These are phyloP conservation scores for Imleria badia DNA, from an alignment of 768 basidiomycete genomes.

Conservation along the genomic window DNA sequence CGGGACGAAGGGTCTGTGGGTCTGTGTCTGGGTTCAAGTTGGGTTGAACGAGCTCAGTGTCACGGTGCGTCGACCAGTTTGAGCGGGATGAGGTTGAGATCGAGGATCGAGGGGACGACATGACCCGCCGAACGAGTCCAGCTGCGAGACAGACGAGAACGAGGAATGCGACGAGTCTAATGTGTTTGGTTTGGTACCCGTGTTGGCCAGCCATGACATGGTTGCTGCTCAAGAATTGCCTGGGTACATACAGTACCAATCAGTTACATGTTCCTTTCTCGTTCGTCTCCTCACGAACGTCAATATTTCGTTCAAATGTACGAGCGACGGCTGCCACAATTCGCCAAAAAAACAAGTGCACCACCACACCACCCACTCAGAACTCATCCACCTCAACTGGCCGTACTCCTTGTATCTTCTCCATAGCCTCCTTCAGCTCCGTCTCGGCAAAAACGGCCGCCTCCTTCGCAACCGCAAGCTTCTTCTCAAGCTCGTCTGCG, in stretches of 20 bases:
- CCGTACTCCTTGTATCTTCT: conserved; percentile 55
- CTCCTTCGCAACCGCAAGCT: conserved; percentile 66
- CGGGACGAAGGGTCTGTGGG: neutral
- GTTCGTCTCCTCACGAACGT: neutral
- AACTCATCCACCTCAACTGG: conserved; percentile 44
- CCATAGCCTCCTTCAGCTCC: conserved; percentile 75
- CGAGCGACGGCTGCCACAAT: neutral
- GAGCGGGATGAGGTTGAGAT: neutral
- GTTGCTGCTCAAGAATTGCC: neutral
- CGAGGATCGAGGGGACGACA: neutral
- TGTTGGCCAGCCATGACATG: conserved; percentile 24
- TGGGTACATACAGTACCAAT: no score
- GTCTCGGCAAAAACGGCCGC: conserved; percentile 70
- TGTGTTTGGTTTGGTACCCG: conserved; percentile 11
- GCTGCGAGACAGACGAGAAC: conserved; percentile 25
- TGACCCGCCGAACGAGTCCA: conserved; percentile 17
- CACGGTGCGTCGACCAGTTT: neutral
- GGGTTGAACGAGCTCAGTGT: neutral
- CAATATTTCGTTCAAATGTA: neutral
- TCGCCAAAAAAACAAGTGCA: neutral
- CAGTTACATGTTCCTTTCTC: no score
- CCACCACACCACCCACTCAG: conserved; percentile 10
- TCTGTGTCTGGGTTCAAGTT: neutral
- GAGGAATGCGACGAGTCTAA: conserved; percentile 19
- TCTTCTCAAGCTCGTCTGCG: conserved; percentile 73